Conservation (phyloP, 2,329 filamentous ascomycete genomes). For the Trichophyton verrucosum region DNA sequence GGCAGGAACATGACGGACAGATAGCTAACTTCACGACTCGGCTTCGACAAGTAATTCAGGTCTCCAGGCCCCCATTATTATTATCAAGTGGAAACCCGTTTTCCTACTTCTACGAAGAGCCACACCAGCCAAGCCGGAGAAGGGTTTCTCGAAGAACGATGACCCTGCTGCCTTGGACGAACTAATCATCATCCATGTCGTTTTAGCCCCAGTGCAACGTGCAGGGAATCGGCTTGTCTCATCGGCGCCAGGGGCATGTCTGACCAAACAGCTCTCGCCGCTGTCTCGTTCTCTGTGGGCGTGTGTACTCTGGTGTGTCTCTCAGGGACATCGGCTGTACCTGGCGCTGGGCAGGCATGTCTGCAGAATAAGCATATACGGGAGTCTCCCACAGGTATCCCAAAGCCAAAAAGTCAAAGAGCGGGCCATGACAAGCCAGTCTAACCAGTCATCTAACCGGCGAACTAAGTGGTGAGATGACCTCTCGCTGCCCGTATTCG, state of each 20-base stretch:
- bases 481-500: background rate
- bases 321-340: background rate
- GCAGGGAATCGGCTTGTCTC: constrained; percentile 10
- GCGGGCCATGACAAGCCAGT: no score
- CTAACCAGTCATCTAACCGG: background rate
- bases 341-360: background rate
- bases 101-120: no score
- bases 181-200: background rate
- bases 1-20: background rate
- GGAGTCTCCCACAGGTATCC: background rate
- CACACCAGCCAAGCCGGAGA: background rate
- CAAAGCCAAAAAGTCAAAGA: no score
- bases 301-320: background rate
- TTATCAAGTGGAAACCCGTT: background rate
- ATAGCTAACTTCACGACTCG: no score
- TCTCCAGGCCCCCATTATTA: no score
- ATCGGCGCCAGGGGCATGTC: constrained; percentile 6
- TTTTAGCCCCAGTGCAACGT: constrained; percentile 14
- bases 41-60: no score
- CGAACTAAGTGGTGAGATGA: background rate
- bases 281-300: no score
- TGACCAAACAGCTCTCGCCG: background rate
- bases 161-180: background rate
- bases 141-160: background rate
- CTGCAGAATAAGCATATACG: background rate